Base-by-base conservation (phyloP, 2,329 filamentous ascomycete genomes). In the Fusarium sp. region DNA sequence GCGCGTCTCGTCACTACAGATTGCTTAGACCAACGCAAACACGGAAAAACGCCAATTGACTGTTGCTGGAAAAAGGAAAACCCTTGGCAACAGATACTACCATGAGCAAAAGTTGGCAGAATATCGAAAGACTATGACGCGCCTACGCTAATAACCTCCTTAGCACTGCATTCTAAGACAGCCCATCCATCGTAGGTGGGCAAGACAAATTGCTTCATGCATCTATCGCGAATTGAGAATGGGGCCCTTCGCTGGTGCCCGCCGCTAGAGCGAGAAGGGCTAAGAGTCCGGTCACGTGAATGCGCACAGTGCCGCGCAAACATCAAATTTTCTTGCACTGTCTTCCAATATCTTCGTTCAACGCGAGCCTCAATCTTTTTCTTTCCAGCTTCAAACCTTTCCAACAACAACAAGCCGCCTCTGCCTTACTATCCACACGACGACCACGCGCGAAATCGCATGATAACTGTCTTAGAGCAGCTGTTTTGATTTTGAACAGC, bases 241-340 rank as follows among this genome's bases (percentile, higher is more conserved):
- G 62, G 28, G 53, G 62, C 46, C 31, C 31, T 38, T 40, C n/a
- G 33, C 49, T 69, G 60, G 58, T 38, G 59, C 68, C 71, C 58
- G 69, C 65, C 58, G 50, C 71, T 74, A 75, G 55, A 18, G 42
- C 65, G n/a, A 34, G 51, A 63, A 39, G 17, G 26, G 61, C 13
- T 42, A 49, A 57, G 54, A 10, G 11, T 0, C 45, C 13, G 24
- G 33, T 72, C 77, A 79, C 77, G 76, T 79, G 77, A 42, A 1
- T 0, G 0, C 0, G 1, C 43, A 79, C 77, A 78, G 77, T 79
- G 77, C 57, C 11, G 17, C n/a, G n/a, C 45, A 24, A 31, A 13
- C 7, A 45, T 50, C 73, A 77, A 75, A 67, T 55, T 75, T 77
- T 76, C 43, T 60, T 72, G 26, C 77, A 79, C 77, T 78, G 77